These are phyloP conservation scores for Tillandsia fasciculata DNA, from an alignment of 176 grass and related monocot genomes.

Conservation along the genomic window DNA sequence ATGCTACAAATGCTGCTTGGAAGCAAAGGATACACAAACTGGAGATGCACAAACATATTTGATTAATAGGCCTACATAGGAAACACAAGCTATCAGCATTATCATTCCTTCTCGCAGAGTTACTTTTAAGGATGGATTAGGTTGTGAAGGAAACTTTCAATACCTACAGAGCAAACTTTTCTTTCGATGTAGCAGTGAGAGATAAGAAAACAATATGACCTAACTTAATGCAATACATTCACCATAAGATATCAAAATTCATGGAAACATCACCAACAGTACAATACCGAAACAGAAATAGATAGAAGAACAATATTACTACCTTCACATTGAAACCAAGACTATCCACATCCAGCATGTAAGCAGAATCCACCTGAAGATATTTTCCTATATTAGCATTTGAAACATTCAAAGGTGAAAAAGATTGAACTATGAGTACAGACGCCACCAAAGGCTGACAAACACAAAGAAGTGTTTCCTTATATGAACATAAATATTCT, in stretches of 20 bases:
- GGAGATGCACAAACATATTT: not conserved
- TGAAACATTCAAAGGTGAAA: not conserved
- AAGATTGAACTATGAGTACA: not conserved
- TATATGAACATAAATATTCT: not conserved
- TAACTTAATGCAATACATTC: not conserved
- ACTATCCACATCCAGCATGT: constrained; percentile 83
- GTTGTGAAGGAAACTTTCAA: not conserved
- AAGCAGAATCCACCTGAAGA: constrained; percentile 82
- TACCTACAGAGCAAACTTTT: not conserved
- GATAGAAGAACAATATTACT: constrained; percentile 1
- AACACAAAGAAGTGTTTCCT: not conserved
- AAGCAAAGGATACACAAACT: no score
- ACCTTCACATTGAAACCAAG: constrained; percentile 98
- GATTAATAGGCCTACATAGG: not conserved
- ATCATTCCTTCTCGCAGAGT: not conserved
- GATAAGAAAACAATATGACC: not conserved
- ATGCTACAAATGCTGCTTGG: no score
- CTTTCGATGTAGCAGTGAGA: not conserved
- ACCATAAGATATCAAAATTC: not conserved
- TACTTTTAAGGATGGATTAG: not conserved
- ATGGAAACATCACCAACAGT: constrained; percentile 10
- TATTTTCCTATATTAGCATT: constrained; percentile 13
- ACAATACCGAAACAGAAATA: not conserved
- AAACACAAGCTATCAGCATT: not conserved
- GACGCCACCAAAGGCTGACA: not conserved